phyloP scores from a whole-genome alignment of 2,329 filamentous ascomycete species.

The Microcyclosporella mali region DNA sequence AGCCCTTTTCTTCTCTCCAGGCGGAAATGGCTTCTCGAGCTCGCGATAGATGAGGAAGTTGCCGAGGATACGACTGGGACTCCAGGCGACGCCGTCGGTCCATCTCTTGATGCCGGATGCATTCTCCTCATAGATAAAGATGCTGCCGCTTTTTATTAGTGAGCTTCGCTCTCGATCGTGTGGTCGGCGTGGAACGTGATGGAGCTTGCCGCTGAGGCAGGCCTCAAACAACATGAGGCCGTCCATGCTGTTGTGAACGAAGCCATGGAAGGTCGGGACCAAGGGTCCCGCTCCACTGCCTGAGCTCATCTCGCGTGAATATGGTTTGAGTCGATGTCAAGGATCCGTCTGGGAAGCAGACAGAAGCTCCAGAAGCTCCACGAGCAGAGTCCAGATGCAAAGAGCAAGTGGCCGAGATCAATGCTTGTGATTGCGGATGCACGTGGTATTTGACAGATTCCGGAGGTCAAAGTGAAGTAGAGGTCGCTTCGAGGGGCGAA shows the following conservation, averaged over 20 bases:
- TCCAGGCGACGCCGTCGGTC: conserved; percentile 91
- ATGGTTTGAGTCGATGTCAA: not conserved
- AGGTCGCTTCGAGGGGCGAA: not conserved
- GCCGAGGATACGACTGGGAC: conserved; percentile 75
- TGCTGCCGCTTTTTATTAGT: conserved; percentile 74
- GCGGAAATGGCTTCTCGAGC: conserved; percentile 68
- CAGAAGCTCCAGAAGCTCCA: not conserved
- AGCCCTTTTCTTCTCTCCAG: conserved; percentile 78
- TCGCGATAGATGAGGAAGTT: conserved; percentile 85
- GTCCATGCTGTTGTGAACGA: conserved; percentile 48
- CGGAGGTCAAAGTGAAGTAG: no score
- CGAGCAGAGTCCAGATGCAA: not conserved
- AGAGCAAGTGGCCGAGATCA: not conserved
- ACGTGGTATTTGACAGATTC: no score
- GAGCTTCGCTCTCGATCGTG: conserved; percentile 74
- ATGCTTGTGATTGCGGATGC: no score
- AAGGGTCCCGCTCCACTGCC: conserved; percentile 33
- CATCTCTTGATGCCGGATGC: conserved; percentile 88
- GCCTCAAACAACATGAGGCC: conserved; percentile 76
- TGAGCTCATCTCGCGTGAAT: conserved; percentile 26
- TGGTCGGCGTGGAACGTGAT: conserved; percentile 74
- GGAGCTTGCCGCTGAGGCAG: conserved; percentile 62
- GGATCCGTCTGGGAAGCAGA: conserved; percentile 4
- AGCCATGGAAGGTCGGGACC: conserved; percentile 36
- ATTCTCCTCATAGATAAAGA: conserved; percentile 90